Evolutionary conservation across 164 flowering plant species (phyloP).

Genomic region (Vitis rupestris): DNA sequence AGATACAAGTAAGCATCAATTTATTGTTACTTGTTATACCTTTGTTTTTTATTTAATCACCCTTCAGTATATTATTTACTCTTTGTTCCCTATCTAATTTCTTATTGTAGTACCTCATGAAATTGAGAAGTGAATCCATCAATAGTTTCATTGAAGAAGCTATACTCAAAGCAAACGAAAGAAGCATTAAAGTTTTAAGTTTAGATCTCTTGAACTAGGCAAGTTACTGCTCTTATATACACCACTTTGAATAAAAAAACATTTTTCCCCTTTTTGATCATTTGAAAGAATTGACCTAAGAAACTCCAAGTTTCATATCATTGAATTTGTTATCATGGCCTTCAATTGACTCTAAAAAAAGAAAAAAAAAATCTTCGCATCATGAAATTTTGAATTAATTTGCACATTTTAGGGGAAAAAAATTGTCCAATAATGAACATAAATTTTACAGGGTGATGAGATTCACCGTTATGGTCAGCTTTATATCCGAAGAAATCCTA

Average conservation of each 20-base stretch:
- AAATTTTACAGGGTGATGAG: conserved; percentile 47
- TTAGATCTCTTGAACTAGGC: no score
- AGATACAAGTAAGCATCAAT: conserved; percentile 43
- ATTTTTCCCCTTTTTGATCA: no score
- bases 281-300: no score
- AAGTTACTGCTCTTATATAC: conserved; percentile 49
- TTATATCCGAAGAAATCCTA: conserved; percentile 40
- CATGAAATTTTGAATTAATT: no score
- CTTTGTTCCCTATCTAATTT: neutral
- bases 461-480: conserved; percentile 61
- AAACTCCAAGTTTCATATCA: conserved; percentile 35
- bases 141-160: conserved; percentile 65
- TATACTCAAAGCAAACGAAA: conserved; percentile 54
- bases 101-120: neutral
- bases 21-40: no score
- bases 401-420: neutral
- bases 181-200: conserved; percentile 55
- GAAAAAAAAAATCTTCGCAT: no score
- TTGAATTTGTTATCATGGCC: no score
- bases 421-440: neutral
- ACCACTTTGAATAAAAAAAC: conserved; percentile 20
- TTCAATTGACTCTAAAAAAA: no score
- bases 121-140: conserved; percentile 40
- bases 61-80: neutral
- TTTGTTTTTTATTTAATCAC: no score